phyloP scores from a whole-genome alignment of 2,329 filamentous ascomycete genomes.

The Nectriaceae sp. region DNA sequence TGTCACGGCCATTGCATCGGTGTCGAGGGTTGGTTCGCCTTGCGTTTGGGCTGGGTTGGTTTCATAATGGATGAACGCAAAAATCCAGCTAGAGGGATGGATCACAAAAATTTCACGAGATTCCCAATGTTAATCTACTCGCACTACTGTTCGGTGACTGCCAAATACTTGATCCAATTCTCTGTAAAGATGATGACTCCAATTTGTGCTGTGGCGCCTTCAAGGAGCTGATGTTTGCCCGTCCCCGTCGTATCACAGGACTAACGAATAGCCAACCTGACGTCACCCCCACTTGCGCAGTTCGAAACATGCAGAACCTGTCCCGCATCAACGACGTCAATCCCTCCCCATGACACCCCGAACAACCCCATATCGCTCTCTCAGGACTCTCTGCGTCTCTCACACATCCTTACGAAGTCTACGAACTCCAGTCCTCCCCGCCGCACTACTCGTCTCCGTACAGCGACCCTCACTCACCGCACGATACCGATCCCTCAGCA shows the following conservation, averaged over 20 bases:
- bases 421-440: not conserved
- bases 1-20: slow-evolving; percentile 54
- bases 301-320: slow-evolving; percentile 14
- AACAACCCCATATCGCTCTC: slow-evolving; percentile 10
- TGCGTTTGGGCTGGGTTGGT: slow-evolving; percentile 39
- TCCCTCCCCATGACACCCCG: slow-evolving; percentile 20
- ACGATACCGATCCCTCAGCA: slow-evolving; percentile 21
- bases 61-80: slow-evolving; percentile 39
- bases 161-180: too few relatives aligned
- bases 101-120: slow-evolving; percentile 38
- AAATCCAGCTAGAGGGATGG: slow-evolving; percentile 38
- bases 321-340: slow-evolving; percentile 17
- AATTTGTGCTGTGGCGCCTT: slow-evolving; percentile 10
- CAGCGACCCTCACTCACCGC: not conserved
- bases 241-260: slow-evolving; percentile 3
- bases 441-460: not conserved
- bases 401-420: slow-evolving; percentile 3
- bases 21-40: slow-evolving; percentile 51
- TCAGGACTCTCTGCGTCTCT: slow-evolving; percentile 5
- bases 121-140: slow-evolving; percentile 35
- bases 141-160: slow-evolving; percentile 18
- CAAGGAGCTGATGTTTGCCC: slow-evolving; percentile 3
- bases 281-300: slow-evolving; percentile 33
- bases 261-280: slow-evolving; percentile 21
- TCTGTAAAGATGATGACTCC: slow-evolving; percentile 4